These are phyloP conservation scores for Monosporascus sp. DNA, from an alignment of 2,329 filamentous ascomycete genomes.

Conservation along the genomic window DNA sequence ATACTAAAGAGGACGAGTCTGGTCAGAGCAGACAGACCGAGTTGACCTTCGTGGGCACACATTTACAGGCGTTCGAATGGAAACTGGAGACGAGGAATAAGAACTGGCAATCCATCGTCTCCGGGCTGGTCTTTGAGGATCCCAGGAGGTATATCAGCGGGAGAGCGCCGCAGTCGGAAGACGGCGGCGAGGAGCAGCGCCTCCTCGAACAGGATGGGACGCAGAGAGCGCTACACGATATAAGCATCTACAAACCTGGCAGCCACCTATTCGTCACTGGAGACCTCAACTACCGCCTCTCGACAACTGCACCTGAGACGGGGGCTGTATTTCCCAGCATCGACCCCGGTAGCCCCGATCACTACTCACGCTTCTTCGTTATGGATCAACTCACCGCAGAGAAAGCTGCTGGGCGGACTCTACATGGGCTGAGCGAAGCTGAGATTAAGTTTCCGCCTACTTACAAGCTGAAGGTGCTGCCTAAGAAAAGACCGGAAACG, in stretches of 20 bases:
- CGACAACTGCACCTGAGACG: slow-evolving; percentile 56
- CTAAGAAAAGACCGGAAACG: slow-evolving; percentile 18
- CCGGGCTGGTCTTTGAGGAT: slow-evolving; percentile 69
- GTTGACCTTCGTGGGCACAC: slow-evolving; percentile 81
- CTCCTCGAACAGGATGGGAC: slow-evolving; percentile 17
- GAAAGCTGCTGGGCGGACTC: slow-evolving; percentile 58
- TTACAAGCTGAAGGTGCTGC: slow-evolving; percentile 72
- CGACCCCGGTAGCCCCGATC: slow-evolving; percentile 48
- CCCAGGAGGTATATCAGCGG: slow-evolving; percentile 32
- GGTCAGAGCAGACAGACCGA: slow-evolving; percentile 43
- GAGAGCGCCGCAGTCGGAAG: slow-evolving; percentile 5
- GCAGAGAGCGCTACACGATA: slow-evolving; percentile 43
- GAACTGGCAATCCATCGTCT: slow-evolving; percentile 83
- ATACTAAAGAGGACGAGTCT: slow-evolving; percentile 36
- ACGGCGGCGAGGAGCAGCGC: slow-evolving; percentile 13
- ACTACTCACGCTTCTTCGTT: slow-evolving; percentile 63
- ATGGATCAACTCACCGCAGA: slow-evolving; percentile 78
- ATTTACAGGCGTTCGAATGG: slow-evolving; percentile 84
- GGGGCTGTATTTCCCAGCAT: slow-evolving; percentile 59
- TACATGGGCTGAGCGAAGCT: slow-evolving; percentile 75
- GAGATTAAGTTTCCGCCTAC: slow-evolving; percentile 79
- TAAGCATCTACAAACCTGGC: slow-evolving; percentile 68
- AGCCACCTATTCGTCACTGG: slow-evolving; percentile 82
- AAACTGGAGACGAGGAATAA: slow-evolving; percentile 70
- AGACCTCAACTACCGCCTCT: slow-evolving; percentile 92